Percentiles rank a stretch among this genome's conserved stretches.
Conservation (phyloP, 768 basidiomycete genomes). For the Leccinum ochraceum region DNA sequence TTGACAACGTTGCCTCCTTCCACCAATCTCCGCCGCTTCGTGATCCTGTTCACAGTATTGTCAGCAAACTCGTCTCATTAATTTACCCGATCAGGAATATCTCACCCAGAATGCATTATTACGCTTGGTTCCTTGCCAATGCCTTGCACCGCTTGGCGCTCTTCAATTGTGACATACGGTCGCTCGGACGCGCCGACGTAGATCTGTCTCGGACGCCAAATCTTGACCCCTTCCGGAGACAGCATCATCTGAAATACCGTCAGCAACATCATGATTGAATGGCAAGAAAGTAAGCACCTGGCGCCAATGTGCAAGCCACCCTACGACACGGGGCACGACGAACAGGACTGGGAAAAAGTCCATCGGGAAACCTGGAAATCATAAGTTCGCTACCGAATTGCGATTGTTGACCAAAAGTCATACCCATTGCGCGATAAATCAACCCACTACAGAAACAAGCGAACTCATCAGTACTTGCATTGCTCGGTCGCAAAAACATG, state of each 20-base stretch:
- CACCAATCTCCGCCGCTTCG: slow-evolving; percentile 33
- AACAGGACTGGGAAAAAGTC: slow-evolving; percentile 96
- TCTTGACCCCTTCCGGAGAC: slow-evolving; percentile 85
- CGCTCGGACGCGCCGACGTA: slow-evolving; percentile 77
- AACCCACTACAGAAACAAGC: slow-evolving; percentile 54
- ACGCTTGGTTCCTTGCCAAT: slow-evolving; percentile 58
- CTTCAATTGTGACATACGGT: slow-evolving; percentile 67
- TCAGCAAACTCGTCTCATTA: slow-evolving; percentile 3
- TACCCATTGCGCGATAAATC: slow-evolving; percentile 92
- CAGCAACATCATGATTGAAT: slow-evolving; percentile 2
- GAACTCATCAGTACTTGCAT: not conserved
- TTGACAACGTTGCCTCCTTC: slow-evolving; percentile 26
- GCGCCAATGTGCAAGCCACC: slow-evolving; percentile 93
- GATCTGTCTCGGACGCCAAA: slow-evolving; percentile 88
- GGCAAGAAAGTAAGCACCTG: slow-evolving; percentile 47
- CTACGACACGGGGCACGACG: slow-evolving; percentile 88
- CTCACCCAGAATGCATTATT: slow-evolving; percentile 78
- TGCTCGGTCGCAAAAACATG: not conserved
- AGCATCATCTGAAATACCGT: slow-evolving; percentile 77
- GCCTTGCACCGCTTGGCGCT: slow-evolving; percentile 57
- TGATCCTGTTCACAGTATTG: slow-evolving; percentile 21
- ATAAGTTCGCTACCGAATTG: slow-evolving; percentile 2
- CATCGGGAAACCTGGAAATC: slow-evolving; percentile 72
- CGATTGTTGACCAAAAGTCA: slow-evolving; percentile 17
- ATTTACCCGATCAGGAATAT: slow-evolving; percentile 6